phyloP scores from a whole-genome alignment of 768 basidiomycete genomes.

The Rhizopogon salebrosus region DNA sequence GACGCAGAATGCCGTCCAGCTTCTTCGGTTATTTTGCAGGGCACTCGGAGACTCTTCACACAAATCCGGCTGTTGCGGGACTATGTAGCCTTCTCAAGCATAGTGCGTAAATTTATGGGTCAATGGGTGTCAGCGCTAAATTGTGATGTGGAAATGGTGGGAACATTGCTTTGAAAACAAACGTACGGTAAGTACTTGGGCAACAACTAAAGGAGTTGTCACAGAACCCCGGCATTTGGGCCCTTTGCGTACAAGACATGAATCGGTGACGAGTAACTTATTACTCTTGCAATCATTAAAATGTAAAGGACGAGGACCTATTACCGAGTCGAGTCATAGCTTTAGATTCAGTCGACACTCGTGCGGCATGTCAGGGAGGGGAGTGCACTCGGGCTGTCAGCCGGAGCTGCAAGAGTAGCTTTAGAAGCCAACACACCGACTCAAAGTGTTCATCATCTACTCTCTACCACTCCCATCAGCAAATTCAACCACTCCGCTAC shows the following conservation, averaged over 20 bases:
- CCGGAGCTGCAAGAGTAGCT: neutral
- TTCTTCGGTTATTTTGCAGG: neutral
- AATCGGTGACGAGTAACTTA: neutral
- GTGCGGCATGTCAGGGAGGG: no score
- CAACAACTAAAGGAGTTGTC: neutral
- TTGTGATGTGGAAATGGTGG: neutral
- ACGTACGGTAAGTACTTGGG: no score
- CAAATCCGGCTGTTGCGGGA: neutral
- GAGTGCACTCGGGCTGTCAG: neutral
- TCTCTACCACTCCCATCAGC: slow-evolving; percentile 15
- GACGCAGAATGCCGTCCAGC: neutral
- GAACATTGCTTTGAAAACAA: neutral
- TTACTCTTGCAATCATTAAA: neutral
- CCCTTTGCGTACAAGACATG: neutral
- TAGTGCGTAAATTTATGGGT: neutral
- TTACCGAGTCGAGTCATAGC: no score
- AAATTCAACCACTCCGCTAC: slow-evolving; percentile 53
- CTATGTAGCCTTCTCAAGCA: neutral
- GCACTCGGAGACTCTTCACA: neutral
- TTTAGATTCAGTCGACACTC: no score
- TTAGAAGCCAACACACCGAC: neutral
- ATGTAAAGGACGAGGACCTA: neutral
- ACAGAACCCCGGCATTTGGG: neutral
- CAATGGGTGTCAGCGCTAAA: neutral
- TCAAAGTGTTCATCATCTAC: neutral